phyloP scores from a whole-genome alignment of 306 rosid species.

The Cicer cuneatum region DNA sequence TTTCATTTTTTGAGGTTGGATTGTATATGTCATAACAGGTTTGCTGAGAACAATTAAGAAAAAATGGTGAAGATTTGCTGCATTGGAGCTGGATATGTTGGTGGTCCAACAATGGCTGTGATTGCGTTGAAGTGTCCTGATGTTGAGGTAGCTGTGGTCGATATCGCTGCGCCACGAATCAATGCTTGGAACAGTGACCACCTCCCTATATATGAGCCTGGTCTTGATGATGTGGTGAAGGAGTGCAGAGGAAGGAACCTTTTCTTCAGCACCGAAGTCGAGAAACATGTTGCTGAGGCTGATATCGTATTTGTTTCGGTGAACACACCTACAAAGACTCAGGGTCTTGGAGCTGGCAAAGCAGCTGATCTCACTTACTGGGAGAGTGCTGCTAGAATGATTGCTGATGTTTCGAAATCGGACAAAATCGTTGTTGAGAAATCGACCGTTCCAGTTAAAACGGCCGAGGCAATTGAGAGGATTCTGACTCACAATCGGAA shows the following conservation, averaged over 20 bases:
- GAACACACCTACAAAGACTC: conserved; percentile 91
- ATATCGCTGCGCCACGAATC: conserved; percentile 55
- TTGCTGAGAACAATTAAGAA: conserved; percentile 43
- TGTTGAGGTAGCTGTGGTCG: conserved; percentile 66
- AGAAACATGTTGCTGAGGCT: conserved; percentile 83
- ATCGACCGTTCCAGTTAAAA: conserved; percentile 92
- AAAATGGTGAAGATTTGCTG: conserved; percentile 97
- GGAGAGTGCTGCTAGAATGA: conserved; percentile 98
- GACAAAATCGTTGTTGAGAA: conserved; percentile 92
- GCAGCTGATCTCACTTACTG: conserved; percentile 95
- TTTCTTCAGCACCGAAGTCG: conserved; percentile 72
- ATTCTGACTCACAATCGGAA: conserved; percentile 86
- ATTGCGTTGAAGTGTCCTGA: conserved; percentile 74
- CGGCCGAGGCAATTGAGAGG: conserved; percentile 95
- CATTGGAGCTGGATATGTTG: conserved; percentile 95
- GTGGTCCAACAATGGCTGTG: conserved; percentile 98
- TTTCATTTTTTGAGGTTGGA: conserved; percentile 22
- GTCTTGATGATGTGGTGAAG: conserved; percentile 74
- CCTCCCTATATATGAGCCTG: conserved; percentile 73
- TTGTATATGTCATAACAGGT: conserved; percentile 41
- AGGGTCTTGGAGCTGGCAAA: conserved; percentile 93
- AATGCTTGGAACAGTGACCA: conserved; percentile 74
- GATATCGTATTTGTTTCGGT: conserved; percentile 90
- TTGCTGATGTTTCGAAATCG: conserved; percentile 85
- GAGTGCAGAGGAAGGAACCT: conserved; percentile 68